phyloP scores from a whole-genome alignment of 2,329 filamentous ascomycete genomes.

The Exophiala dermatitidis region DNA sequence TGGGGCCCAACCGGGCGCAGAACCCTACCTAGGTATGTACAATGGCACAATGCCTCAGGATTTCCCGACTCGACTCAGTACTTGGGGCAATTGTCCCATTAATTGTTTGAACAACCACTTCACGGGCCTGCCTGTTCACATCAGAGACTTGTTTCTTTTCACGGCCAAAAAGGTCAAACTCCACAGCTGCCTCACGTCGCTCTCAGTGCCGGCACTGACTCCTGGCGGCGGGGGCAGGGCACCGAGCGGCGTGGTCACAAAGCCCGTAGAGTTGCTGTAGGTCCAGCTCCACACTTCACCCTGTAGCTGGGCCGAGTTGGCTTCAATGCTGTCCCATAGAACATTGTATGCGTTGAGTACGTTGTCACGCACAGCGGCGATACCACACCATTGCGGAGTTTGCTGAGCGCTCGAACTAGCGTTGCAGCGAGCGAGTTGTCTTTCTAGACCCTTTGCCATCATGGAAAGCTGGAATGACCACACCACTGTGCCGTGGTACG shows the following conservation, averaged over 20 bases:
- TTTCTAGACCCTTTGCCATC: slow-evolving; percentile 55
- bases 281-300: slow-evolving; percentile 59
- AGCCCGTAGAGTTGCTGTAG: slow-evolving; percentile 41
- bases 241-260: slow-evolving; percentile 46
- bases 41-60: no score
- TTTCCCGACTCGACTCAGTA: no score
- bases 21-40: no score
- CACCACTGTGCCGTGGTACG: slow-evolving; percentile 58
- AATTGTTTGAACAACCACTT: no score
- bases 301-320: slow-evolving; percentile 47
- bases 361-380: slow-evolving; percentile 40
- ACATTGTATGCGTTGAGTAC: slow-evolving; percentile 50
- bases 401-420: slow-evolving; percentile 4
- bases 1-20: no score
- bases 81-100: no score
- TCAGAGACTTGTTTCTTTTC: slow-evolving; percentile 32
- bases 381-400: slow-evolving; percentile 46
- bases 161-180: slow-evolving; percentile 54
- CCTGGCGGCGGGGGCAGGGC: slow-evolving; percentile 45
- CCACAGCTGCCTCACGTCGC: slow-evolving; percentile 52
- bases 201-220: slow-evolving; percentile 38
- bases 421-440: slow-evolving; percentile 50
- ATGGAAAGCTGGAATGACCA: slow-evolving; percentile 61
- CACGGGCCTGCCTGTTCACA: not conserved
- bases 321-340: slow-evolving; percentile 56